Percentiles rank a stretch among this genome's conserved stretches.
phyloP scores from a whole-genome alignment of 2,329 filamentous ascomycete genomes.

The Proliferodiscus dingleyae region DNA sequence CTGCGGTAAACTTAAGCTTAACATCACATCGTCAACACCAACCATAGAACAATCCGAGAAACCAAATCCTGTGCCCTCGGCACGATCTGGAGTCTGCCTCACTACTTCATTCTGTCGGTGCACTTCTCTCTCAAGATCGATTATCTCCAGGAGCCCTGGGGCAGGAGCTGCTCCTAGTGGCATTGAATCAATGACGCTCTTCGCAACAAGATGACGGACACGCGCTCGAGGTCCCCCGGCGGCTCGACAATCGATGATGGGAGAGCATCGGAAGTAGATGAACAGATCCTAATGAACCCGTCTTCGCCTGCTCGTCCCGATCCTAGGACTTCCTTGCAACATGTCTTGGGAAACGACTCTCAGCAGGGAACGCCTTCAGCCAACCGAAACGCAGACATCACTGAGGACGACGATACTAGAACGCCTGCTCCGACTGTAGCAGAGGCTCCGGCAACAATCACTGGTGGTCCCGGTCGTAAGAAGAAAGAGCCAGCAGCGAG shows the following conservation, averaged over 20 bases:
- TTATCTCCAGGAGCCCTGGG: too few relatives aligned
- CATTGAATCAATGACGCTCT: slow-evolving; percentile 3
- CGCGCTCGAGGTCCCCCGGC: slow-evolving; percentile 19
- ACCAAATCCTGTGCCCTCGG: too few relatives aligned
- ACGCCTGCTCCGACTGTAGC: slow-evolving; percentile 18
- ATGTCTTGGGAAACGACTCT: slow-evolving; percentile 24
- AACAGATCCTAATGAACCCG: slow-evolving; percentile 22
- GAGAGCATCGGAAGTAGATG: slow-evolving; percentile 27
- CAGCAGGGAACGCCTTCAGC: slow-evolving; percentile 18
- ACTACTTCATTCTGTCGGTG: too few relatives aligned
- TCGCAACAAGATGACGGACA: slow-evolving; percentile 16
- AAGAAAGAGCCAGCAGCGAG: slow-evolving; percentile 23
- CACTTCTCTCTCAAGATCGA: too few relatives aligned
- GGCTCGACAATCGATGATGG: slow-evolving; percentile 26
- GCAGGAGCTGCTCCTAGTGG: too few relatives aligned
- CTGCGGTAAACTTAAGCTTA: too few relatives aligned
- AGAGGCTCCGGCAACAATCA: slow-evolving; percentile 12
- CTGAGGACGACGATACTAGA: slow-evolving; percentile 30
- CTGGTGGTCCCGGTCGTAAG: slow-evolving; percentile 14
- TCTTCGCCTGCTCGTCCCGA: slow-evolving; percentile 28
- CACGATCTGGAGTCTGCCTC: too few relatives aligned
- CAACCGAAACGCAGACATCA: slow-evolving; percentile 20
- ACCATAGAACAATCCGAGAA: too few relatives aligned
- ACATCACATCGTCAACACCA: too few relatives aligned
- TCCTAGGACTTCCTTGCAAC: slow-evolving; percentile 25